Base-by-base conservation (phyloP, 1,284 basidiomycete species). In the Apiotrichum sp. region DNA sequence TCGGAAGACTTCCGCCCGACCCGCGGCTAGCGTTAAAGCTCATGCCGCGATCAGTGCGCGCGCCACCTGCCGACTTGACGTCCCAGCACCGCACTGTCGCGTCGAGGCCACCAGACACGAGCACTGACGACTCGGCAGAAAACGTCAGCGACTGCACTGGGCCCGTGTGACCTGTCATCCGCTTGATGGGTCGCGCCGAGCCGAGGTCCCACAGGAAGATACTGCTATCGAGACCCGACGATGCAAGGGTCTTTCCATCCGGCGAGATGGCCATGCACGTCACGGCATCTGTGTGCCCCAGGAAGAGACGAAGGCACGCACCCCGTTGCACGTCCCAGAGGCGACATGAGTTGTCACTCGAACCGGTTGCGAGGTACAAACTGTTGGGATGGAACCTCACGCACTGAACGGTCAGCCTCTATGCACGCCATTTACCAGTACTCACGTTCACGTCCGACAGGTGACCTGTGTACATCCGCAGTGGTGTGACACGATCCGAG, bases 241-340 rank as follows among this genome's bases (percentile, higher is more conserved):
- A 93, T 10, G 96, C 96, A 10, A 99, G 81, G 74, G 91, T 95
- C 53, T 86, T 83, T 2, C 96, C 96, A 75, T 98, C 95, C 3
- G 93, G 92, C 65, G 88, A 92, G 67, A 98, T 84, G 4, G 90
- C 89, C 58, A 98, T 78, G 2, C 87, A 83, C 5, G 91, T 88
- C n/a, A 99, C 82, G 4, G 87, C 80, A 48, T 89, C 92, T 66
- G 93, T 89, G 72, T 98, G 96, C 0, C 95, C 96, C 36, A 96
- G 85, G 76, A 98, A 98, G 22, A 98, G 87, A 10, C 96, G 85
- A 4, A 98, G 86, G 73, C 92, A 96, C 3, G 86, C 82, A 5
- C 96, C 96, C 35, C 87, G 85, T 69, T 98, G 96, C n/a, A 97
- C 90, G 71, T 99, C 96, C 96, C 96, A 99, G 40, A 99, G 76